A percentile compares a stretch with the other conserved stretches of the same genome.
Conservation (phyloP, 257 asterid species). For the Solanum clarkiae region DNA sequence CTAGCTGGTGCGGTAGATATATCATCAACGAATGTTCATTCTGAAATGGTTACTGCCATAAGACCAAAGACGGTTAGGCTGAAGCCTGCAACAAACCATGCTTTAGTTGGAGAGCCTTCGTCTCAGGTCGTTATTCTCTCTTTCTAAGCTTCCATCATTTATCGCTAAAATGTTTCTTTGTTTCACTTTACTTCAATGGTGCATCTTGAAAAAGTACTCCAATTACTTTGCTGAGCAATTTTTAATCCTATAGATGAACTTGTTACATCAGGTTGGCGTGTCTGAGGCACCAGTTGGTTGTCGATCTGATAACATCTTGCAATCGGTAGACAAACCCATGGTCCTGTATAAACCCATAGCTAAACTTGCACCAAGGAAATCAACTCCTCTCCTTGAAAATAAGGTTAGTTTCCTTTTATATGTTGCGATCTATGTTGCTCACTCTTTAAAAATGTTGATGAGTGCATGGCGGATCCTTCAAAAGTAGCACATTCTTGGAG, state of each 20-base stretch:
- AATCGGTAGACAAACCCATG: constrained; percentile 17
- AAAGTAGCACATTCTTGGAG: not conserved
- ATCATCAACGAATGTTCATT: constrained; percentile 20
- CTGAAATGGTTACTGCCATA: constrained; percentile 34
- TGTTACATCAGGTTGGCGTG: constrained; percentile 26
- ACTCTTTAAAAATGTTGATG: not conserved
- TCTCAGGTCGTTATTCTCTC: constrained; percentile 5
- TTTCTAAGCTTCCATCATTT: not conserved
- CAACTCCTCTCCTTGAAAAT: constrained; percentile 52
- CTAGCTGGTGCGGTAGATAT: constrained; percentile 30
- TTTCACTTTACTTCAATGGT: not conserved
- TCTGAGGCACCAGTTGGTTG: constrained; percentile 14
- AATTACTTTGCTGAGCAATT: not conserved
- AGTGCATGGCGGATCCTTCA: not conserved
- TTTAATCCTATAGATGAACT: not conserved
- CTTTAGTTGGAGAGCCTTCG: constrained; percentile 3
- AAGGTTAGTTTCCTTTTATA: constrained; percentile 31
- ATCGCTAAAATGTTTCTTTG: not conserved
- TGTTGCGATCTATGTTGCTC: not conserved
- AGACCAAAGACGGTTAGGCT: constrained; percentile 58
- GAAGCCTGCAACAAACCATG: constrained; percentile 17
- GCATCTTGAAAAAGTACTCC: not conserved
- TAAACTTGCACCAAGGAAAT: constrained; percentile 48
- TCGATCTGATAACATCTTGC: constrained; percentile 16
- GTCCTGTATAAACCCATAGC: constrained; percentile 67